A percentile compares a stretch with the other conserved stretches of the same genome.
phyloP scores from a whole-genome alignment of 2,329 filamentous ascomycete species.

The Colletotrichum chrysophilum region DNA sequence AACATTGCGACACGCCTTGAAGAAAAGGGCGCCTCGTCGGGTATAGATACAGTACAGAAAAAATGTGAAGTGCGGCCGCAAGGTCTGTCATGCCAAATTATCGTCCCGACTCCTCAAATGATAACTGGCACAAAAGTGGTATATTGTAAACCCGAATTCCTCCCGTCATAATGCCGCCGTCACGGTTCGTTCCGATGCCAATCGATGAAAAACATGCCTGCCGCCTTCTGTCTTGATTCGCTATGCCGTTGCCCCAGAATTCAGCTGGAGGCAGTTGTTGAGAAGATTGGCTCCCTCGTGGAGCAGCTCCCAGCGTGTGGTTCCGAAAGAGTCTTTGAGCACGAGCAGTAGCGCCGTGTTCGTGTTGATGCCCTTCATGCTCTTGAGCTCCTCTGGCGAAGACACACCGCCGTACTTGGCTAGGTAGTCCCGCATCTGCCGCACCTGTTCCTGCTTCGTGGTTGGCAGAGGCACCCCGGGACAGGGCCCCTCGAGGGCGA shows the following conservation, averaged over 20 bases:
- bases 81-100: neutral
- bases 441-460: slow-evolving; percentile 69
- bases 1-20: neutral
- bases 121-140: slow-evolving; percentile 13
- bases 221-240: neutral
- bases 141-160: neutral
- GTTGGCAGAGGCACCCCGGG: slow-evolving; percentile 55
- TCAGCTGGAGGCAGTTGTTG: slow-evolving; percentile 76
- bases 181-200: neutral
- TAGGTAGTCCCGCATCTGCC: slow-evolving; percentile 82
- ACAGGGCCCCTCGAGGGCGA: slow-evolving; percentile 83
- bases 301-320: slow-evolving; percentile 89
- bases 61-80: neutral
- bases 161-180: neutral
- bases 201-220: neutral
- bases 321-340: slow-evolving; percentile 79
- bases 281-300: slow-evolving; percentile 85
- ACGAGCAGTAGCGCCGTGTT: slow-evolving; percentile 84
- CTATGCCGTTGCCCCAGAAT: slow-evolving; percentile 33
- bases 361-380: slow-evolving; percentile 77
- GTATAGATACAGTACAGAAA: slow-evolving; percentile 19
- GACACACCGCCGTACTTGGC: slow-evolving; percentile 72
- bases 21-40: neutral
- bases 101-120: neutral
- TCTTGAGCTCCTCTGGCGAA: slow-evolving; percentile 78